Base-by-base conservation (phyloP, 345 rosid species). In the Mercurialis annua region DNA sequence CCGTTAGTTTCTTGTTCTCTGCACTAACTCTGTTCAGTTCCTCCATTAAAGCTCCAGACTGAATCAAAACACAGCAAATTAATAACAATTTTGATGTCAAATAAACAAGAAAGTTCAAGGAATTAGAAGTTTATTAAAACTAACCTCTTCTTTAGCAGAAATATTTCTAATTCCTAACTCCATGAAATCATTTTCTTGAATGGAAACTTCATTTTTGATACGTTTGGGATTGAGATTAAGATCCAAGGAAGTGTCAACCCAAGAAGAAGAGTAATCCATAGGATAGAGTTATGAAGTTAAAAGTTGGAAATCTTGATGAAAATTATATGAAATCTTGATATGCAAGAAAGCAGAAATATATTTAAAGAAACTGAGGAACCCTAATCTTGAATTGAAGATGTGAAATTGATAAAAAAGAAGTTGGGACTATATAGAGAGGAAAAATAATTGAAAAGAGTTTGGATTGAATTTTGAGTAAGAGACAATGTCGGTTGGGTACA, bases 1-100 rank as follows among this genome's bases (percentile, higher is more conserved):
- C 87, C 1, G 92, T 80, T 1, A 94, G 84, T 78, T 81, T 91
- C 96, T 81, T 91, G 85, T 94, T 94, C 59, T 94, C 99, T 38
- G 81, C 88, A 58, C 81, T 84, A 40, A 89, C 84, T 46, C 98
- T 85, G 54, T 86, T 84, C 73, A 94, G 31, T 77, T 94, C 99
- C 77, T 88, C 96, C 72, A 80, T 78, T 71, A 94, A 81, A 66
- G 75, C 81, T 38, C 80, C 81, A n/a, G 64, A 71, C 87, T 82
- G 73, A 38, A 51, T 16, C 20, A 47, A 26, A 46, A 31, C n/a
- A 34, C 34, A 57, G 6, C 30, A 16, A 54, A 30, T 16, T 36
- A 18, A 65, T 17, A 62, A 38, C 8, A 40, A 2, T 40, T 2
- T 40, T 8, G 5, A 3, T 3, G 1, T 8, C 11, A 40, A 3